A percentile compares a stretch with the other conserved stretches of the same genome.
These are phyloP conservation scores for Pyrenochaeta sp. DNA, from an alignment of 2,329 filamentous ascomycete species.

Conservation along the genomic window DNA sequence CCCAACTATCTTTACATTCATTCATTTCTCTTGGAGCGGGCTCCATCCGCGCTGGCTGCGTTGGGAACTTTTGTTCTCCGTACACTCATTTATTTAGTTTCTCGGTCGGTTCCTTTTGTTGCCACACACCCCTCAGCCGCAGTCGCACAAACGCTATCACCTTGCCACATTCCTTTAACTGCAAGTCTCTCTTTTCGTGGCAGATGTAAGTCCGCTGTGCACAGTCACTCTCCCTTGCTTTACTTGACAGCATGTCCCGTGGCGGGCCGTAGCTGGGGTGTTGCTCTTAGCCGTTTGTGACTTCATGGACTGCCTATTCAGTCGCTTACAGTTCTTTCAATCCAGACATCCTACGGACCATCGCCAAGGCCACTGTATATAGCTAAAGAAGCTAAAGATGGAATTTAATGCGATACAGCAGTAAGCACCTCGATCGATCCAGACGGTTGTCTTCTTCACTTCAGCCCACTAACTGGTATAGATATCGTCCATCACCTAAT, in stretches of 20 bases:
- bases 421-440: conserved; percentile 34
- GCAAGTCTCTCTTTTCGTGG: conserved; percentile 30
- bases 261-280: conserved; percentile 24
- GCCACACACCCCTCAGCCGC: conserved; percentile 31
- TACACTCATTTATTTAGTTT: conserved; percentile 46
- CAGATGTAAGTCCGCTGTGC: conserved; percentile 36
- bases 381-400: conserved; percentile 45
- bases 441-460: conserved; percentile 1
- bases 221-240: conserved; percentile 37
- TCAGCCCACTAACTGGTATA: conserved; percentile 37
- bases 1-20: conserved; percentile 40
- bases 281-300: conserved; percentile 21
- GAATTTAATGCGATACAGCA: conserved; percentile 53
- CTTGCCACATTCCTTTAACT: conserved; percentile 47
- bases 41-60: conserved; percentile 50
- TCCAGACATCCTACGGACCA: conserved; percentile 27
- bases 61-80: conserved; percentile 45
- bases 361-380: conserved; percentile 31
- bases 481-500: conserved; percentile 47
- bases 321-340: conserved; percentile 34
- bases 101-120: conserved; percentile 33
- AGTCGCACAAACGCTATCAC: conserved; percentile 45
- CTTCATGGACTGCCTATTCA: conserved; percentile 25
- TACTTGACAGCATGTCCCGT: conserved; percentile 22
- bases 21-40: conserved; percentile 46